A percentile compares a stretch with the other conserved stretches of the same genome.
These are phyloP conservation scores for Silene vulgaris DNA, from an alignment of 179 eudicot genomes.

Conservation along the genomic window DNA sequence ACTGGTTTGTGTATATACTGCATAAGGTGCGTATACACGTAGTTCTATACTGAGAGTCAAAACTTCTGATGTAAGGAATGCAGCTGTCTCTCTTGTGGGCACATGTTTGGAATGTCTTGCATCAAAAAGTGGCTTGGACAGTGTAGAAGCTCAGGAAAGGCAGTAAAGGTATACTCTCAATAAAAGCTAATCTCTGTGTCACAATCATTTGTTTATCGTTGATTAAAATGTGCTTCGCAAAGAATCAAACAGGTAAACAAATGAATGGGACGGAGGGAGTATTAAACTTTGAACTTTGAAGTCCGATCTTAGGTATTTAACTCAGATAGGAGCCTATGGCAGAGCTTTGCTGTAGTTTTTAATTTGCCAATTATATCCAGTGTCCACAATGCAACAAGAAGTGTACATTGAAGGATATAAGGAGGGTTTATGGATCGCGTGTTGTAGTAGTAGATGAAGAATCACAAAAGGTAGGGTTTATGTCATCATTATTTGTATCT, in stretches of 20 bases:
- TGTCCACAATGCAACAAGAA: slow-evolving; percentile 92
- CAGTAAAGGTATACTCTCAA: slow-evolving; percentile 8
- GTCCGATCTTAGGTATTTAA: background rate
- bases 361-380: slow-evolving; percentile 32
- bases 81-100: slow-evolving; percentile 90
- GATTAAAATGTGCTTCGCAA: too few relatives aligned
- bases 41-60: slow-evolving; percentile 14
- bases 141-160: slow-evolving; percentile 53
- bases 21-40: background rate
- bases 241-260: too few relatives aligned
- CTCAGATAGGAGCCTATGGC: background rate
- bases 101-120: slow-evolving; percentile 73
- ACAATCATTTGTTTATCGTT: too few relatives aligned
- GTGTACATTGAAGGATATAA: slow-evolving; percentile 59
- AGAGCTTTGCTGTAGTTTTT: background rate
- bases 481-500: background rate
- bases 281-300: slow-evolving; percentile 19
- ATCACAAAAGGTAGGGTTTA: slow-evolving; percentile 51
- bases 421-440: slow-evolving; percentile 71
- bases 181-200: background rate
- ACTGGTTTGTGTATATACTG: background rate
- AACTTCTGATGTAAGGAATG: slow-evolving; percentile 18
- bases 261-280: too few relatives aligned
- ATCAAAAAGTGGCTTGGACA: slow-evolving; percentile 73
- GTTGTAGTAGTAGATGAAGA: slow-evolving; percentile 65